Percentiles rank a stretch among this genome's conserved stretches.
Evolutionary conservation across 345 rosid genomes (phyloP).

Genomic region (Xanthoceras sorbifolium): DNA sequence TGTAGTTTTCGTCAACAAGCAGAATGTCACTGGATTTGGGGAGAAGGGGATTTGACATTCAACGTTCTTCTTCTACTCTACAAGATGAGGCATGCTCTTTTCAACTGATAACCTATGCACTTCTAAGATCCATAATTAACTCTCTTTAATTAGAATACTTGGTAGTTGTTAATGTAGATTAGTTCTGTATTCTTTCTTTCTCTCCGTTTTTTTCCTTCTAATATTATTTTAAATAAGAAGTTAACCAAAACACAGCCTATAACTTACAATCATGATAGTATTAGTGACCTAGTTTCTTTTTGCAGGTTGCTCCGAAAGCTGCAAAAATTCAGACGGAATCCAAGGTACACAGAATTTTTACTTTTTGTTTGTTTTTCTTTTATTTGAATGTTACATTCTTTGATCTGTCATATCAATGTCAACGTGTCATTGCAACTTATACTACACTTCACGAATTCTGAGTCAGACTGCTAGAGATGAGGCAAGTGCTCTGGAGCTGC

Average conservation of each 20-base stretch:
- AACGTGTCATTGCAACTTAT: slow-evolving; percentile 6
- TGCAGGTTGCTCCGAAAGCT: slow-evolving; percentile 69
- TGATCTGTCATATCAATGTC: background rate
- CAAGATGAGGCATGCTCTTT: slow-evolving; percentile 72
- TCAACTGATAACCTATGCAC: slow-evolving; percentile 9
- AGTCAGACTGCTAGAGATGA: slow-evolving; percentile 72
- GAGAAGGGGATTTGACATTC: slow-evolving; percentile 55
- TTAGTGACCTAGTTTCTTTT: slow-evolving; percentile 20
- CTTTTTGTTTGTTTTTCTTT: slow-evolving; percentile 19
- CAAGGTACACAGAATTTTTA: slow-evolving; percentile 53
- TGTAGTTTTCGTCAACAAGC: slow-evolving; percentile 30
- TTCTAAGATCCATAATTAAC: slow-evolving; percentile 16
- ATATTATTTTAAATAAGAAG: background rate
- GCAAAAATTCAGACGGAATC: slow-evolving; percentile 64
- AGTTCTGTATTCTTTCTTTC: background rate
- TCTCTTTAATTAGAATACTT: background rate
- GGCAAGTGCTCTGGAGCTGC: slow-evolving; percentile 66
- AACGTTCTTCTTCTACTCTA: slow-evolving; percentile 64
- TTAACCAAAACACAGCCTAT: slow-evolving; percentile 3
- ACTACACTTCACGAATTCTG: slow-evolving; percentile 21
- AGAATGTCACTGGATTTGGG: slow-evolving; percentile 63
- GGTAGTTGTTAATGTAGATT: slow-evolving; percentile 6
- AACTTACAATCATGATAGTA: slow-evolving; percentile 19
- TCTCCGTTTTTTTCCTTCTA: background rate
- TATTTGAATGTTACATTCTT: slow-evolving; percentile 2